Evolutionary conservation across 768 basidiomycete genomes (phyloP).

Genomic region (Candolleomyces efflorescens): DNA sequence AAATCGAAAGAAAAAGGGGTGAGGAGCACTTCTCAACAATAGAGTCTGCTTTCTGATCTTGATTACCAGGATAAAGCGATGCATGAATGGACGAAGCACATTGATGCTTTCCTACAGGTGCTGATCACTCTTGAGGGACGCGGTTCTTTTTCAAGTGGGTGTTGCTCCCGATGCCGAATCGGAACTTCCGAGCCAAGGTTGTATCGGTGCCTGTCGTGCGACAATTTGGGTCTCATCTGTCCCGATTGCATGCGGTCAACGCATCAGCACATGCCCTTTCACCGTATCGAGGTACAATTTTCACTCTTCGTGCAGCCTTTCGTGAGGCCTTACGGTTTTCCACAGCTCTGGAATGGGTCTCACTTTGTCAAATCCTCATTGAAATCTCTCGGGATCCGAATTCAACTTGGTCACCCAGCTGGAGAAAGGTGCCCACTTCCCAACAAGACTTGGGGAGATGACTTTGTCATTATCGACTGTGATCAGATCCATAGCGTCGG

Average conservation of each 20-base stretch:
- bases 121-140: constrained; percentile 9
- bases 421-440: constrained; percentile 14
- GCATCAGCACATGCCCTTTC: neutral
- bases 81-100: neutral
- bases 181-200: neutral
- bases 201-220: neutral
- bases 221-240: neutral
- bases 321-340: no score
- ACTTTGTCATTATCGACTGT: constrained; percentile 23
- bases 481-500: constrained; percentile 24
- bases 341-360: neutral
- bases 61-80: neutral
- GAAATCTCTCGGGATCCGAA: neutral
- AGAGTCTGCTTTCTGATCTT: neutral
- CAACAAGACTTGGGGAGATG: constrained; percentile 1
- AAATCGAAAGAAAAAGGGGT: neutral
- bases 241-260: neutral
- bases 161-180: neutral
- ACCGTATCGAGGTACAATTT: neutral
- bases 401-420: neutral
- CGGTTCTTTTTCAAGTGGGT: neutral
- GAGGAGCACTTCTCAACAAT: no score
- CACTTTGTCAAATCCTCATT: neutral
- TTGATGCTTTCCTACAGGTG: constrained; percentile 1
- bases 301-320: no score